phyloP scores from a whole-genome alignment of 2,329 filamentous ascomycete species.

The Aspergillus ochraceus region DNA sequence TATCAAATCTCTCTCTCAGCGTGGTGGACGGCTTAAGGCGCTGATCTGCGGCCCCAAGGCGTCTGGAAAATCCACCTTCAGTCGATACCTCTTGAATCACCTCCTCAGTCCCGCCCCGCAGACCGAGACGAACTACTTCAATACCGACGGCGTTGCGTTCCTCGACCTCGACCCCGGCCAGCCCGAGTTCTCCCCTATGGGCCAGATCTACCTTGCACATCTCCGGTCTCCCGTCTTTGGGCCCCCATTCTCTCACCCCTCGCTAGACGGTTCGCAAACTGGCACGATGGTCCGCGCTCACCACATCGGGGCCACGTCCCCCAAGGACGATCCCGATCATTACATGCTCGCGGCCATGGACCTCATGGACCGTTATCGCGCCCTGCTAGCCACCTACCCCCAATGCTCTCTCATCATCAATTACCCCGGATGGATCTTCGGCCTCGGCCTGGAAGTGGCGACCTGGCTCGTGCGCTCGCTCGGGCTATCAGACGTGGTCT shows the following conservation, averaged over 20 bases:
- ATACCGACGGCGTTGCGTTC: conserved; percentile 49
- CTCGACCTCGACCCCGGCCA: conserved; percentile 61
- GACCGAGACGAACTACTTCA: conserved; percentile 28
- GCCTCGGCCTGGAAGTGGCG: conserved; percentile 52
- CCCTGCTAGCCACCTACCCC: conserved; percentile 40
- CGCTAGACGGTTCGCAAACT: conserved; percentile 32
- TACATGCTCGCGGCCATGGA: conserved; percentile 55
- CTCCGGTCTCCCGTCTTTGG: conserved; percentile 54
- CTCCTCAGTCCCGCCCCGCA: conserved; percentile 46
- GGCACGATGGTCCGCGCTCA: conserved; percentile 52
- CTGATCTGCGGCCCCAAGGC: conserved; percentile 57
- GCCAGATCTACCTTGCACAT: conserved; percentile 58
- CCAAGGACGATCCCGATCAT: conserved; percentile 59
- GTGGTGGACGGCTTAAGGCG: conserved; percentile 40
- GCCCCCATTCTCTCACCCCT: conserved; percentile 57
- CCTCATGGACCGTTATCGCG: conserved; percentile 51
- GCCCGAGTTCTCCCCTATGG: conserved; percentile 60
- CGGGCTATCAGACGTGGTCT: conserved; percentile 53
- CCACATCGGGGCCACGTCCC: conserved; percentile 53
- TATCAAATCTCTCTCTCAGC: conserved; percentile 46
- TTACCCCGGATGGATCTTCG: conserved; percentile 57
- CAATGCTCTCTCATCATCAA: conserved; percentile 57
- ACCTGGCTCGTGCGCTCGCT: conserved; percentile 48
- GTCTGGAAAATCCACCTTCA: conserved; percentile 62
- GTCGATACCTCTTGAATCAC: conserved; percentile 56